Conservation (phyloP, 2,329 filamentous ascomycete species). For the Rosellinia necatrix region DNA sequence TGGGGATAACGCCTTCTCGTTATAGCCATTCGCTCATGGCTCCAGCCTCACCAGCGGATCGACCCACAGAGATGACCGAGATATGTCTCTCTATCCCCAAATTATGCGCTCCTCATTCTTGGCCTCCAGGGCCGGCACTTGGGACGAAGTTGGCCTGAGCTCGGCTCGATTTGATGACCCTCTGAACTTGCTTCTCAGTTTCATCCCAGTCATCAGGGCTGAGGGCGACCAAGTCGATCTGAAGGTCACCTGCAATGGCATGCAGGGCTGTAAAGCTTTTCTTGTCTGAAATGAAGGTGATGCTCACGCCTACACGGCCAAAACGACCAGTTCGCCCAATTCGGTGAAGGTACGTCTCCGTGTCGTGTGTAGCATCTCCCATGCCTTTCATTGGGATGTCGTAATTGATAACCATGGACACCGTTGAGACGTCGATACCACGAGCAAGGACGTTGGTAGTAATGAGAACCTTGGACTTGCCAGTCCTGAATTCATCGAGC, state of each 20-base stretch:
- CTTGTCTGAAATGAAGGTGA: conserved; percentile 90
- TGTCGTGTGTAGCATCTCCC: conserved; percentile 82
- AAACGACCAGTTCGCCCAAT: conserved; percentile 97
- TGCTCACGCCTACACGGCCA: conserved; percentile 92
- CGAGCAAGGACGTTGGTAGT: conserved; percentile 96
- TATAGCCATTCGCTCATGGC: conserved; percentile 18
- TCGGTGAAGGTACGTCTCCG: conserved; percentile 95
- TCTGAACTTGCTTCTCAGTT: conserved; percentile 81
- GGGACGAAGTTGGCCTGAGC: conserved; percentile 60
- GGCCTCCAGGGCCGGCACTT: conserved; percentile 25
- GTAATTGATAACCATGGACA: conserved; percentile 99
- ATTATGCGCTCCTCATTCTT: not conserved
- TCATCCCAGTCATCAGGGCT: conserved; percentile 89
- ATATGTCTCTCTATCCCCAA: not conserved
- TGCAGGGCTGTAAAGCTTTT: conserved; percentile 79
- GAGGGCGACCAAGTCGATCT: conserved; percentile 79
- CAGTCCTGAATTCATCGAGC: conserved; percentile 83
- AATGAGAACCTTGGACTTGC: conserved; percentile 92
- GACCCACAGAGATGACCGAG: not conserved
- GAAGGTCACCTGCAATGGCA: conserved; percentile 79
- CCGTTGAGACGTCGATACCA: conserved; percentile 88
- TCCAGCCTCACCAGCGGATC: not conserved
- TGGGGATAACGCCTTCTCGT: conserved; percentile 19
- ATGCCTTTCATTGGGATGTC: conserved; percentile 77
- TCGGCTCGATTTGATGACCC: conserved; percentile 74